Evolutionary conservation across 768 basidiomycete species (phyloP), one percentile per base, ranked within the genome.

Genomic region (Termitomyces heimii): DNA sequence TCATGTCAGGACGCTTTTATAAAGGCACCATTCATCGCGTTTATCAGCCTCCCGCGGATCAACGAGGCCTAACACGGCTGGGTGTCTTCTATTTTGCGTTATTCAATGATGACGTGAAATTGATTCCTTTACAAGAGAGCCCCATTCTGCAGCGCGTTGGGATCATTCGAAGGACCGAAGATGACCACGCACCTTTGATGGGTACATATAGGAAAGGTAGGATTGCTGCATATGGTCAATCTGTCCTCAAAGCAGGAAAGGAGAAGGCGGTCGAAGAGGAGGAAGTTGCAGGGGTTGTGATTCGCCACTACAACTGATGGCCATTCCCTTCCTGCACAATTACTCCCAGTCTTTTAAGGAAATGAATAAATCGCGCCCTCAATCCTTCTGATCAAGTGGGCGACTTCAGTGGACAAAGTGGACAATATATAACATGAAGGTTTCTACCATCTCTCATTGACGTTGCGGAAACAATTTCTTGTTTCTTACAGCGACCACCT

Each of bases 11-110:
- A 0, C 77, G 78, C 6, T 78, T 67, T 60, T 79, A 79, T 63
- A 73, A 71, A 18, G 76, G 74, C 18, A 80, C 79, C 0, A 78
- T 79, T 48, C 79, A 81, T 57, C 48, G 79, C 47, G 81, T 82
- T 22, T 67, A 76, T 40, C 79, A 80, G 58, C 81, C 80, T 2
- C 81, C 81, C 3, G 50, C 56, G 0, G 78, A 80, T 60, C 81
- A 82, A 59, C 73, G 68, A 12, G 68, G 66, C 26, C 67, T 68
- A 46, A 65, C 73, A 10, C 76, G 81, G 18, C 68, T 82, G 1
- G 78, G 80, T 13, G 70, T 73, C 5, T 78, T 78, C 63, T 80
- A 78, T 61, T 81, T 82, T 59, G 65, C 64, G 22, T 65, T 77
- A 59, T 63, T 75, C 5, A 70, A 81, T 61, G 79, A 81, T 61